Evolutionary conservation across 2,329 filamentous ascomycete genomes (phyloP).

Genomic region (Verticillium nubilum): DNA sequence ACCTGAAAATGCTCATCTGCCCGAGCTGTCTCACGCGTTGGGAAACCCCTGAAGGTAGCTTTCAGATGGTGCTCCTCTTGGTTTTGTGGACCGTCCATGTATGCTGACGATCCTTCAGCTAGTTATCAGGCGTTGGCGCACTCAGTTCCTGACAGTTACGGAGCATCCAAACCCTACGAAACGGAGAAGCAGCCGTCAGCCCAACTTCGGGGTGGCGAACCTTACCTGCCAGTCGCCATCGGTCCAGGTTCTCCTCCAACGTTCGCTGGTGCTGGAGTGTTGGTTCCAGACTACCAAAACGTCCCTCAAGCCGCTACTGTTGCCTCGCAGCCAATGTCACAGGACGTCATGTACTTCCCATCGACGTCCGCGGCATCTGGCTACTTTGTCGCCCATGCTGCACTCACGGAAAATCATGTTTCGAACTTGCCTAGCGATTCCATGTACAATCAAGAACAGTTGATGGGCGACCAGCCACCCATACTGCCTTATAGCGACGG

Average conservation of each 20-base stretch:
- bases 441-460: not conserved
- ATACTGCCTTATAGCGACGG: not conserved
- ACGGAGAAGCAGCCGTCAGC: conserved; percentile 18
- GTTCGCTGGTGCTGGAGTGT: conserved; percentile 22
- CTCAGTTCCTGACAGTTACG: conserved; percentile 19
- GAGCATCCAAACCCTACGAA: conserved; percentile 23
- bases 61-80: not conserved
- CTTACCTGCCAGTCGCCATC: conserved; percentile 17
- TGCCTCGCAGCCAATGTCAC: conserved; percentile 21
- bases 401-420: not conserved
- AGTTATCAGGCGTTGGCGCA: conserved; percentile 27
- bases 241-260: conserved; percentile 18
- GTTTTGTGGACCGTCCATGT: not conserved
- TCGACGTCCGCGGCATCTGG: conserved; percentile 1
- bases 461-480: not conserved
- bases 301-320: conserved; percentile 26
- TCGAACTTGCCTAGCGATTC: not conserved
- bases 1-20: conserved; percentile 21
- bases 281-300: conserved; percentile 28
- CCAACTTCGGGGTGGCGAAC: conserved; percentile 7
- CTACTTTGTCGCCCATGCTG: not conserved
- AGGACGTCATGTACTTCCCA: conserved; percentile 36
- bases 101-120: conserved; percentile 9
- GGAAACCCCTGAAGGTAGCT: conserved; percentile 24
- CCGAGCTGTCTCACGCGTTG: conserved; percentile 23